phyloP scores from a whole-genome alignment of 306 rosid genomes.

The Citrullus colocynthis region DNA sequence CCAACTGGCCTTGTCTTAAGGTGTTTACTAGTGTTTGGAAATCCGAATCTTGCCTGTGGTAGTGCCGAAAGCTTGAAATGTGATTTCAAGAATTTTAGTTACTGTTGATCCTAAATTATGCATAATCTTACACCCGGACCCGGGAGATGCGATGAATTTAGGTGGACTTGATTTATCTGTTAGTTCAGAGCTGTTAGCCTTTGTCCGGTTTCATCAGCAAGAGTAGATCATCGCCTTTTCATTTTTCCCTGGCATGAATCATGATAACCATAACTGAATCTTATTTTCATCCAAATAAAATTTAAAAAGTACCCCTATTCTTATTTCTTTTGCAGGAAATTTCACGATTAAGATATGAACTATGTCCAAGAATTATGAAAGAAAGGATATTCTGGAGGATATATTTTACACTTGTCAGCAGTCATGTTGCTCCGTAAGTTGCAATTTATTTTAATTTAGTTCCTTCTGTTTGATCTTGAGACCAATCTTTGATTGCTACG shows the following conservation, averaged over 20 bases:
- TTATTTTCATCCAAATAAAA: not conserved
- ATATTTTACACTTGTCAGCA: slow-evolving; percentile 54
- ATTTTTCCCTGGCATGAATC: not conserved
- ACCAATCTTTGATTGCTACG: not conserved
- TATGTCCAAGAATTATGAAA: slow-evolving; percentile 66
- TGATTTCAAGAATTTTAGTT: not conserved
- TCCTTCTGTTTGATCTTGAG: not conserved
- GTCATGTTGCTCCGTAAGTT: slow-evolving; percentile 97
- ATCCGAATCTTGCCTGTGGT: not conserved
- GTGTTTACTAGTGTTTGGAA: not conserved
- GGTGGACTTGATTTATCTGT: not conserved
- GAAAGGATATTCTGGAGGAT: slow-evolving; percentile 77
- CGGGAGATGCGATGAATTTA: not conserved
- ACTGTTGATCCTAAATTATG: not conserved
- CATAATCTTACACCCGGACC: not conserved
- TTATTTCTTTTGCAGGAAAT: slow-evolving; percentile 56
- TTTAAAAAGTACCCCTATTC: not conserved
- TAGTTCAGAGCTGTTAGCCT: not conserved
- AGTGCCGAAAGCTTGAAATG: not conserved
- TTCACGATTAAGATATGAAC: slow-evolving; percentile 86
- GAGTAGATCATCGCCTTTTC: not conserved
- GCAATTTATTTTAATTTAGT: slow-evolving; percentile 9
- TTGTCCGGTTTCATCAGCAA: not conserved
- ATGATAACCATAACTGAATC: not conserved
- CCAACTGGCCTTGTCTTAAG: not conserved